A percentile compares a stretch with the other conserved stretches of the same genome.
Conservation (phyloP, 495 filamentous ascomycete species). For the Lentithecium fluviatile region DNA sequence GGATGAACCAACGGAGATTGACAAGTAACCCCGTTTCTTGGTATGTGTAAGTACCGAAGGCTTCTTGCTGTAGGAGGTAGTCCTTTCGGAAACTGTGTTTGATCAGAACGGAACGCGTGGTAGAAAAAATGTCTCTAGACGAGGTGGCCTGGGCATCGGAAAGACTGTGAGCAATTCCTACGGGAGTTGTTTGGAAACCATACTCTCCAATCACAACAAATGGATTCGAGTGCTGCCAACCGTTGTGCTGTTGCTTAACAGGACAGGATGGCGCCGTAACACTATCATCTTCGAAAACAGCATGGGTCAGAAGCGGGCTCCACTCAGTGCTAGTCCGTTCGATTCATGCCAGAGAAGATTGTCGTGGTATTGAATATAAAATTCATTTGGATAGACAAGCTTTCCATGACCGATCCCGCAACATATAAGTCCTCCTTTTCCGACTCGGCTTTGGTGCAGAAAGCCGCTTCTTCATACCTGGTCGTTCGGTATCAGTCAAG, state of each 20-base stretch:
- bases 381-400: background rate
- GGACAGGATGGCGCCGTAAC: no score
- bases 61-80: no score
- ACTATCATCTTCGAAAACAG: background rate
- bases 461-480: background rate
- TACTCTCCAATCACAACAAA: no score
- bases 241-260: no score
- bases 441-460: background rate
- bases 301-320: background rate
- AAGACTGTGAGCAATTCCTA: conserved; percentile 3
- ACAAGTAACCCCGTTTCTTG: background rate
- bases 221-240: no score
- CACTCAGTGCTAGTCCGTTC: background rate
- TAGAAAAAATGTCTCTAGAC: conserved; percentile 1
- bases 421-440: conserved; percentile 12
- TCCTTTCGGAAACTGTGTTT: background rate
- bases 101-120: background rate
- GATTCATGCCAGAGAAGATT: background rate
- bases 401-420: background rate
- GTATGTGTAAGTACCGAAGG: background rate
- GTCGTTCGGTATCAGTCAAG: conserved; percentile 2
- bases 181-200: background rate
- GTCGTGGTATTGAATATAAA: background rate
- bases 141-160: background rate
- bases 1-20: conserved; percentile 2